Conservation (phyloP, 495 filamentous ascomycete species). For the Lasiosphaeria hispida region DNA sequence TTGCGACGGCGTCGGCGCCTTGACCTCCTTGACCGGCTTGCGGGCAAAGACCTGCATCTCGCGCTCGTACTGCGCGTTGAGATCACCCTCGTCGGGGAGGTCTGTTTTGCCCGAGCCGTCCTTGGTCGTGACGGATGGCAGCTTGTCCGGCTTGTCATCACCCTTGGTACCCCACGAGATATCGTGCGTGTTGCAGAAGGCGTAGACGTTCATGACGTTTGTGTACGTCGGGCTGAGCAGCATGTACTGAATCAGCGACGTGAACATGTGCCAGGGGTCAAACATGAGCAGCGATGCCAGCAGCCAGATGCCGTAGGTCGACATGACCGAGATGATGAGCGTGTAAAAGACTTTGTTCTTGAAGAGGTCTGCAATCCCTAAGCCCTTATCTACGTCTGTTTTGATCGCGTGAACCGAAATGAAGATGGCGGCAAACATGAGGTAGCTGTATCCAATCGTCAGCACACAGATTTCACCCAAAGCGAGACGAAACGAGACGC, state of each 20-base stretch:
- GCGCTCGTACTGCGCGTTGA: constrained; percentile 91
- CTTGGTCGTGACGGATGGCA: constrained; percentile 78
- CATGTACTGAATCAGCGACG: constrained; percentile 92
- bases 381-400: constrained; percentile 58
- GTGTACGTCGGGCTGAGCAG: constrained; percentile 97
- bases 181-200: constrained; percentile 99
- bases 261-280: constrained; percentile 99
- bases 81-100: constrained; percentile 74
- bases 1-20: constrained; percentile 55
- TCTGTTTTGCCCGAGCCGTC: constrained; percentile 93
- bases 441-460: constrained; percentile 56
- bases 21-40: constrained; percentile 66
- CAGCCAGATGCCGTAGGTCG: constrained; percentile 94
- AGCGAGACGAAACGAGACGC: not conserved
- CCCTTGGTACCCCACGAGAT: constrained; percentile 99
- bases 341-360: constrained; percentile 89
- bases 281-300: constrained; percentile 91
- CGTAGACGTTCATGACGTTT: constrained; percentile 99
- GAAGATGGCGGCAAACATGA: constrained; percentile 92
- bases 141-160: constrained; percentile 90
- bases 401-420: constrained; percentile 88
- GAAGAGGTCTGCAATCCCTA: constrained; percentile 70
- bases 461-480: constrained; percentile 10
- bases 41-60: constrained; percentile 72
- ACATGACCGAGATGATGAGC: constrained; percentile 83